Evolutionary conservation across 2,329 filamentous ascomycete species (phyloP).

Genomic region (Colletotrichum tropicale): DNA sequence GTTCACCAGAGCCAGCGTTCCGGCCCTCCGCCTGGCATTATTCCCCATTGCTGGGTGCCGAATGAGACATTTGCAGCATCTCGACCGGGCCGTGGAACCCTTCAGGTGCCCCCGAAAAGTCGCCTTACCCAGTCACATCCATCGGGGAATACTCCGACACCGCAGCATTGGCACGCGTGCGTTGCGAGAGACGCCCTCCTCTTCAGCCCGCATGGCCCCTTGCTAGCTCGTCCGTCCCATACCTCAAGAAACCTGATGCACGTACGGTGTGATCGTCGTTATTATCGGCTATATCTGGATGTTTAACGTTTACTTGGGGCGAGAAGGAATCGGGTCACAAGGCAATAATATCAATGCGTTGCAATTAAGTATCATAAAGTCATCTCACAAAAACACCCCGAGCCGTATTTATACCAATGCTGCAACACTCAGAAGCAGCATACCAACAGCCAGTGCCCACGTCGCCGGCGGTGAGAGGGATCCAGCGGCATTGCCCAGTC

Average conservation of each 20-base stretch:
- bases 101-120: background rate
- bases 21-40: background rate
- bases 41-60: background rate
- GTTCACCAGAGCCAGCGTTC: background rate
- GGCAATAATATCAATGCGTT: background rate
- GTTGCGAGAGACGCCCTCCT: background rate
- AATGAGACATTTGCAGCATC: conserved; percentile 18
- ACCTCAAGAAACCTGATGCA: background rate
- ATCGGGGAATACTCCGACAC: background rate
- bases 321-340: background rate
- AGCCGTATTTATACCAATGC: conserved; percentile 23
- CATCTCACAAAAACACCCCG: background rate
- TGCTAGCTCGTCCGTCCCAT: background rate
- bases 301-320: background rate
- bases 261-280: background rate
- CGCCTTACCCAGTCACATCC: background rate
- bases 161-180: background rate
- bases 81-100: background rate
- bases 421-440: conserved; percentile 23
- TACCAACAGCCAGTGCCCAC: conserved; percentile 21
- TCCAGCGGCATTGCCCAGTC: conserved; percentile 39
- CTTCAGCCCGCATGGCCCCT: background rate
- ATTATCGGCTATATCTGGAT: background rate
- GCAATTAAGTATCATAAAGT: background rate
- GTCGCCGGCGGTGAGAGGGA: conserved; percentile 23